Evolutionary conservation across 768 basidiomycete species (phyloP).

Genomic region (Lanmaoa rubissima): DNA sequence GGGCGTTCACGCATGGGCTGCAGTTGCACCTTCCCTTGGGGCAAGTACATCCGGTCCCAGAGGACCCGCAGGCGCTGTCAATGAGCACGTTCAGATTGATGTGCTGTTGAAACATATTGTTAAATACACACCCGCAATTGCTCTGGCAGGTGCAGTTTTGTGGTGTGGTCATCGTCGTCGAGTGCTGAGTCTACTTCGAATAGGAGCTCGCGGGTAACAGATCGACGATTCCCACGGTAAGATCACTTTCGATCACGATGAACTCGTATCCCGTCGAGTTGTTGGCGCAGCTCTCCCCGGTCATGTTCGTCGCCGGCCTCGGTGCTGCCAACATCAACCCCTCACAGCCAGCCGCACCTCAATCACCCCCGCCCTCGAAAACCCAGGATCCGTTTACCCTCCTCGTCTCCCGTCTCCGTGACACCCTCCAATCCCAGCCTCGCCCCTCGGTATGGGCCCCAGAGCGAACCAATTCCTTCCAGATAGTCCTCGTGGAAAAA

Average conservation of each 20-base stretch:
- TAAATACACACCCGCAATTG: constrained; percentile 25
- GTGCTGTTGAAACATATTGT: too few species aligned
- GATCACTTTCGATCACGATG: constrained; percentile 45
- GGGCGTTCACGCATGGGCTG: constrained; percentile 29
- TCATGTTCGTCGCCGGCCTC: constrained; percentile 94
- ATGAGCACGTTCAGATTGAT: not conserved
- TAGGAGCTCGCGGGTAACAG: not conserved
- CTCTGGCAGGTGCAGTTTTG: constrained; percentile 29
- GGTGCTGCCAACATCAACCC: not conserved
- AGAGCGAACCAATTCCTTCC: constrained; percentile 71
- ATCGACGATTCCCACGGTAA: not conserved
- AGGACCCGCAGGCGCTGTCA: constrained; percentile 33
- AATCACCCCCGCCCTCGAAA: constrained; percentile 26
- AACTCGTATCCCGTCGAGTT: constrained; percentile 92
- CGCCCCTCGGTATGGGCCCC: constrained; percentile 71
- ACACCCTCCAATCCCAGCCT: constrained; percentile 61
- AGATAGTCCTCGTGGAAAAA: constrained; percentile 82
- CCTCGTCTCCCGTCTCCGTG: constrained; percentile 62
- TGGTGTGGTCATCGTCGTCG: constrained; percentile 17
- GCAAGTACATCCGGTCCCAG: constrained; percentile 33
- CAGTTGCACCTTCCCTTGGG: constrained; percentile 32
- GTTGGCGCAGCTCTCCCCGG: constrained; percentile 82
- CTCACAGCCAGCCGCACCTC: not conserved
- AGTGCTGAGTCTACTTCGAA: not conserved
- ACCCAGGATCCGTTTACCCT: constrained; percentile 59